Conservation (phyloP, 805 yeast genomes). For the Pichia californica region DNA sequence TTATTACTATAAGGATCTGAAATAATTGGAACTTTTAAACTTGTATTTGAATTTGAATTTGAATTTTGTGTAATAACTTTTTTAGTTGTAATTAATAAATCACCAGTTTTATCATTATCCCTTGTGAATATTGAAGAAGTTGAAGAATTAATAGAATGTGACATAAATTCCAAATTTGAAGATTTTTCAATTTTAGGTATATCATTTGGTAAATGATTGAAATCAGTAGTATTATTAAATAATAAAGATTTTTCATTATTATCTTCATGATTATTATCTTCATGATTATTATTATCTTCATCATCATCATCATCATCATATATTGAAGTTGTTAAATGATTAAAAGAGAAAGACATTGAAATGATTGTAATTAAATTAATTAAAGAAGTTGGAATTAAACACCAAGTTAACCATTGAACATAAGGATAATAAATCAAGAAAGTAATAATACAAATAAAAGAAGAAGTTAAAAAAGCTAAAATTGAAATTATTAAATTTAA, state of each 20-base stretch:
- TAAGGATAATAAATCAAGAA: conserved; percentile 59
- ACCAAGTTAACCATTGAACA: conserved; percentile 68
- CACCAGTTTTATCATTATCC: conserved; percentile 3
- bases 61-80: conserved; percentile 4
- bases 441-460: conserved; percentile 47
- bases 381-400: conserved; percentile 60
- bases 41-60: conserved; percentile 1
- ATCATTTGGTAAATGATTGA: not conserved
- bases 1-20: conserved; percentile 9
- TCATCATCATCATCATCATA: conserved; percentile 14
- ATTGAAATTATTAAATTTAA: conserved; percentile 40
- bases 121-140: not conserved
- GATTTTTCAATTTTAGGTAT: not conserved
- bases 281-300: not conserved
- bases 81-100: not conserved
- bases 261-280: no score
- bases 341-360: conserved; percentile 36
- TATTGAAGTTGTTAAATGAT: conserved; percentile 12
- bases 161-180: not conserved
- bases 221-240: no score
- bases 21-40: conserved; percentile 10
- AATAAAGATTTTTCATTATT: no score
- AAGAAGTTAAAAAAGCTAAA: conserved; percentile 47
- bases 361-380: conserved; percentile 47
- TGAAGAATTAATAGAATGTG: not conserved